Evolutionary conservation across 192 early-diverging fungal species (phyloP).

Genomic region (Gamsiella multidivaricata): DNA sequence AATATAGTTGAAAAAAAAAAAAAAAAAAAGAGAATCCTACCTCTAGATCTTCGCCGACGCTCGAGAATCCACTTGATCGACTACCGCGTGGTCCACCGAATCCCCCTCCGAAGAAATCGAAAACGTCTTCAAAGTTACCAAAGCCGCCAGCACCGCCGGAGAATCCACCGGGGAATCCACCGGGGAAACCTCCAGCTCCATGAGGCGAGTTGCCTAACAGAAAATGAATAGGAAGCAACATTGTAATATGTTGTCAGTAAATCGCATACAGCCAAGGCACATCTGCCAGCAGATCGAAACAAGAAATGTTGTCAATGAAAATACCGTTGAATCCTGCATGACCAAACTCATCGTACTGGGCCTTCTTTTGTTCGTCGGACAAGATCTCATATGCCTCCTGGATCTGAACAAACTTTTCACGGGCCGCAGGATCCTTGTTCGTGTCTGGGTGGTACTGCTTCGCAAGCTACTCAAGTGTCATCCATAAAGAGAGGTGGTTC

Average conservation of each 20-base stretch:
- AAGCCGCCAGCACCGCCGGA: constrained; percentile 62
- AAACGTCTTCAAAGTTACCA: constrained; percentile 70
- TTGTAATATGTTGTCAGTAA: too few relatives aligned
- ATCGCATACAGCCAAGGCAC: too few relatives aligned
- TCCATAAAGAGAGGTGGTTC: too few relatives aligned
- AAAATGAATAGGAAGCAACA: background rate
- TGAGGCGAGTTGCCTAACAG: constrained; percentile 38
- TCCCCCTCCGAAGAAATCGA: constrained; percentile 79
- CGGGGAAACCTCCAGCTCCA: constrained; percentile 68
- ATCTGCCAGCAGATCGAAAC: too few relatives aligned
- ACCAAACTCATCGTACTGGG: constrained; percentile 94
- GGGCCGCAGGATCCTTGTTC: constrained; percentile 90
- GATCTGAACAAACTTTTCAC: constrained; percentile 97
- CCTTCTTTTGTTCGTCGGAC: constrained; percentile 91
- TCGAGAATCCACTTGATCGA: constrained; percentile 37
- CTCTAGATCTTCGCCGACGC: constrained; percentile 44
- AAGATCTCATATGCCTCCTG: constrained; percentile 98
- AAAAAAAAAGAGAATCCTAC: constrained; percentile 43
- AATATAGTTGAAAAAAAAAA: constrained; percentile 32
- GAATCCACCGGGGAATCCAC: constrained; percentile 72
- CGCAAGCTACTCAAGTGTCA: constrained; percentile 71
- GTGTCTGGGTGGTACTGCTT: constrained; percentile 99
- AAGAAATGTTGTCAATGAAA: background rate
- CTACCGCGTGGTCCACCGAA: constrained; percentile 47
- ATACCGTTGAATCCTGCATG: constrained; percentile 57